These are phyloP conservation scores for Nicotiana attenuata DNA, from an alignment of 257 asterid species.

Conservation along the genomic window DNA sequence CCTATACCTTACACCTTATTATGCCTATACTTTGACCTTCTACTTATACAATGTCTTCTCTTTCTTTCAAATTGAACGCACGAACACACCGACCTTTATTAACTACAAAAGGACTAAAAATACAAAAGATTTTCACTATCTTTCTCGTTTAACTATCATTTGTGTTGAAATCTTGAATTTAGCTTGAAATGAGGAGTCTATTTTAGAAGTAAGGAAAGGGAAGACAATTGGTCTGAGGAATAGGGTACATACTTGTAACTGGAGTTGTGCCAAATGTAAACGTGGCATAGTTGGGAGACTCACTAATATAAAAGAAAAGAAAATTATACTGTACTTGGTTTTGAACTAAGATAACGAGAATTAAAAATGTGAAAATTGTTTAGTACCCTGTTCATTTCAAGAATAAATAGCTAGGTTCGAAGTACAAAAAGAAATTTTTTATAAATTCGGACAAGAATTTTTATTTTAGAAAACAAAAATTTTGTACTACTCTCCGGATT, in stretches of 20 bases:
- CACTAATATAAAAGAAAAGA: not conserved
- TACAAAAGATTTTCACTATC: not conserved
- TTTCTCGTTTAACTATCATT: not conserved
- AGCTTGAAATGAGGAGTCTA: constrained; percentile 1
- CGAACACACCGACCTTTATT: not conserved
- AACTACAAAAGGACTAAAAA: not conserved
- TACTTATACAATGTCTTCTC: not conserved
- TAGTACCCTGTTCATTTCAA: too few relatives aligned
- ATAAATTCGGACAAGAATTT: not conserved
- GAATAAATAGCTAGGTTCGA: not conserved
- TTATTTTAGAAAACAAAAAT: not conserved
- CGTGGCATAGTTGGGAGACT: constrained; percentile 33
- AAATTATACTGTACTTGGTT: not conserved
- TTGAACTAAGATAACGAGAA: not conserved
- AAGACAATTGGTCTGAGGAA: constrained; percentile 53
- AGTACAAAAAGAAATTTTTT: not conserved
- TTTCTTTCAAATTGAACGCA: not conserved
- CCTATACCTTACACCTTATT: too few relatives aligned
- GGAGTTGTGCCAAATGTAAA: constrained; percentile 32
- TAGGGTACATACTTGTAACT: constrained; percentile 36
- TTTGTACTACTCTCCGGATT: too few relatives aligned
- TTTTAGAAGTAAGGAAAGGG: constrained; percentile 37
- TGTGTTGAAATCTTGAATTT: not conserved
- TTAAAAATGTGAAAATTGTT: not conserved
- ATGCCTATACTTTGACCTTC: not conserved